phyloP scores from a whole-genome alignment of 306 rosid genomes.

The Ceratonia siliqua region DNA sequence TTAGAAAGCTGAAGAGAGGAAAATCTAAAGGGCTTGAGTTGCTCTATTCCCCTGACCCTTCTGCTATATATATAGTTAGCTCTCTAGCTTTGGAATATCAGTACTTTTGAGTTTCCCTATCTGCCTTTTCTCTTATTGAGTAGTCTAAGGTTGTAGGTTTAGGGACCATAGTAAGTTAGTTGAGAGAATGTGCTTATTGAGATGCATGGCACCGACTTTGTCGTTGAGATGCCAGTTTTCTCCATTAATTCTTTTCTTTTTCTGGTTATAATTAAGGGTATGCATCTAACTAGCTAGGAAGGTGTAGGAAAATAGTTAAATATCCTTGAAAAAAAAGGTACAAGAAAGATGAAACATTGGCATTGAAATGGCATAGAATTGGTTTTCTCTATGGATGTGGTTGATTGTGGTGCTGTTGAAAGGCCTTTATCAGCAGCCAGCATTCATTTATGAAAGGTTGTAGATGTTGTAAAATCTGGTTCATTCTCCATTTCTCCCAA shows the following conservation, averaged over 20 bases:
- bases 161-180: slow-evolving; percentile 3
- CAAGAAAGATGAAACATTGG: too few relatives aligned
- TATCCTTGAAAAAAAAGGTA: too few relatives aligned
- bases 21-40: slow-evolving; percentile 20
- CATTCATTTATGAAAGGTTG: too few relatives aligned
- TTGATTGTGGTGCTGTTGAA: too few relatives aligned
- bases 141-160: slow-evolving; percentile 4
- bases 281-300: background rate
- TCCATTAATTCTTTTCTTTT: slow-evolving; percentile 8
- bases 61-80: slow-evolving; percentile 33
- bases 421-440: too few relatives aligned
- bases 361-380: too few relatives aligned
- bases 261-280: background rate
- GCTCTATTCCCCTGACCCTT: background rate
- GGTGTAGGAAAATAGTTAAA: too few relatives aligned
- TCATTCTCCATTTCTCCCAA: too few relatives aligned
- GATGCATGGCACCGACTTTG: slow-evolving; percentile 36
- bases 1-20: background rate
- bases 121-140: background rate
- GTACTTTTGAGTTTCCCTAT: background rate
- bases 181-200: slow-evolving; percentile 24
- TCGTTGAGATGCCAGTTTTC: slow-evolving; percentile 16
- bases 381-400: too few relatives aligned
- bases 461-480: too few relatives aligned
- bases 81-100: background rate